phyloP scores from a whole-genome alignment of 345 rosid genomes.

The Euphorbia pulcherrima region DNA sequence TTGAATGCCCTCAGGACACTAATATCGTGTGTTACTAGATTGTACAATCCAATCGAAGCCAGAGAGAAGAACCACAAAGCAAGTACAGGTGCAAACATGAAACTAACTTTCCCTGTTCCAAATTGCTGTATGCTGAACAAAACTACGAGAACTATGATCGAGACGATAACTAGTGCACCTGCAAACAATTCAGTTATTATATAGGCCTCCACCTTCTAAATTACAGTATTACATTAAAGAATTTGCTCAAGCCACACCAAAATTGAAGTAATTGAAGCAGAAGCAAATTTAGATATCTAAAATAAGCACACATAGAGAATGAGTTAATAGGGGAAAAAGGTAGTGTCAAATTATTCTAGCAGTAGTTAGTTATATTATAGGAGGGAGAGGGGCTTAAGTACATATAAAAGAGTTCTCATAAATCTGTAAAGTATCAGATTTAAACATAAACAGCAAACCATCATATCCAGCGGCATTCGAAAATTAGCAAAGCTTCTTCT shows the following conservation, averaged over 20 bases:
- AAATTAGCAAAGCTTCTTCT: background rate
- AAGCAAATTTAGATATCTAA: background rate
- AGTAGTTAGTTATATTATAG: too few species aligned
- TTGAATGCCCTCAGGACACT: constrained; percentile 74
- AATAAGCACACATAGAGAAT: background rate
- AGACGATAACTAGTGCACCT: constrained; percentile 64
- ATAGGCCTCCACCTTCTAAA: background rate
- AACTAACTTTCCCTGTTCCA: constrained; percentile 87
- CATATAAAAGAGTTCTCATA: background rate
- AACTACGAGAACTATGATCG: constrained; percentile 58
- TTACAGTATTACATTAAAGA: background rate
- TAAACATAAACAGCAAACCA: background rate
- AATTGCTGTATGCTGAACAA: constrained; percentile 88
- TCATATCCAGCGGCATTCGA: background rate
- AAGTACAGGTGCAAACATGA: constrained; percentile 80
- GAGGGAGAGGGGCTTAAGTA: too few species aligned
- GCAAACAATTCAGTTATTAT: constrained; percentile 27
- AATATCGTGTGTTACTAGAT: constrained; percentile 55
- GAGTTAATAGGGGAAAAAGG: too few species aligned
- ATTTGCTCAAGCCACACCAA: background rate
- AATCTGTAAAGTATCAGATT: background rate
- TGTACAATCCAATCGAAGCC: constrained; percentile 79
- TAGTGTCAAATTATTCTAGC: too few species aligned
- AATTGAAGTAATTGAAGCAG: background rate
- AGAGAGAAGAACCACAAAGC: constrained; percentile 88